Percentiles rank a stretch among this genome's conserved stretches.
phyloP scores from a whole-genome alignment of 2,329 filamentous ascomycete genomes.

The Colletotrichum sp. region DNA sequence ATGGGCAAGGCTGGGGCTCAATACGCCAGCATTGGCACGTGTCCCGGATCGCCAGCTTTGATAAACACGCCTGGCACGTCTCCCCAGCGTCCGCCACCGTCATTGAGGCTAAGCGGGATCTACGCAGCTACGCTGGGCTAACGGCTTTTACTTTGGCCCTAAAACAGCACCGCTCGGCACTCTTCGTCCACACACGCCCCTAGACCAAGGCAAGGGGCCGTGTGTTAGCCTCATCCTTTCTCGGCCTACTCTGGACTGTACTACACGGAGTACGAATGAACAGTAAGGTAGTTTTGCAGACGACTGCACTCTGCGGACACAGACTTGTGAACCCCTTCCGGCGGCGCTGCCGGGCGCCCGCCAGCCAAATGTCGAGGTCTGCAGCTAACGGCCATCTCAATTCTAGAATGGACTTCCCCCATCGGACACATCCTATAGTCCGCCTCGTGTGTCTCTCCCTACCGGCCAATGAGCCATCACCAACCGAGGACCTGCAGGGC shows the following conservation, averaged over 20 bases:
- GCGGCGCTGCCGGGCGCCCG: background rate
- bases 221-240: slow-evolving; percentile 15
- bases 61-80: background rate
- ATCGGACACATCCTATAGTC: slow-evolving; percentile 7
- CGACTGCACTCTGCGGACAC: background rate
- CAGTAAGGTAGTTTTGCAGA: background rate
- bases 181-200: background rate
- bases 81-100: slow-evolving; percentile 3
- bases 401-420: slow-evolving; percentile 22
- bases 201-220: slow-evolving; percentile 3
- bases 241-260: background rate
- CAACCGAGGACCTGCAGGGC: background rate
- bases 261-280: background rate
- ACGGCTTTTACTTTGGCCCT: slow-evolving; percentile 13
- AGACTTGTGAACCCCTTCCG: background rate
- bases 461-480: background rate
- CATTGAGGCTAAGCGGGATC: slow-evolving; percentile 7
- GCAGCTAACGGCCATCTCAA: slow-evolving; percentile 10
- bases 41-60: slow-evolving; percentile 7
- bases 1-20: background rate
- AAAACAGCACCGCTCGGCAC: slow-evolving; percentile 19
- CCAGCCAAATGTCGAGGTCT: slow-evolving; percentile 1
- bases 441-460: slow-evolving; percentile 1
- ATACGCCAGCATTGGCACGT: background rate
- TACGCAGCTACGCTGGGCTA: slow-evolving; percentile 15